phyloP scores from a whole-genome alignment of 164 flowering plant genomes.

The Sedum album region DNA sequence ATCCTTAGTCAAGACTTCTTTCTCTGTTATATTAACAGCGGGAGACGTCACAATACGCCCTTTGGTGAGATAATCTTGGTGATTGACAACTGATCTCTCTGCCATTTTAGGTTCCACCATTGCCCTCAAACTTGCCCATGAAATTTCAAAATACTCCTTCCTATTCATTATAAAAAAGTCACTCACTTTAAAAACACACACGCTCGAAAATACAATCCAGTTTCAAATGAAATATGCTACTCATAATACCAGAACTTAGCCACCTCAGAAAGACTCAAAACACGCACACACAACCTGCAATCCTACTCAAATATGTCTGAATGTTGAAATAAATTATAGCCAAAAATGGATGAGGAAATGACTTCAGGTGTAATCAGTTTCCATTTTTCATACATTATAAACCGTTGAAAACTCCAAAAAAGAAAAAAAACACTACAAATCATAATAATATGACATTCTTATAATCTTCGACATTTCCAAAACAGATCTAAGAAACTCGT shows the following conservation, averaged over 20 bases:
- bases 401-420: neutral
- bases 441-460: no score
- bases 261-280: neutral
- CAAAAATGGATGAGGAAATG: neutral
- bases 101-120: slow-evolving; percentile 23
- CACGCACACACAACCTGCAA: neutral
- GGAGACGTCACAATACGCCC: slow-evolving; percentile 14
- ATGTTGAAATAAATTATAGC: no score
- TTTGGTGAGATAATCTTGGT: slow-evolving; percentile 14
- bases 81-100: slow-evolving; percentile 15
- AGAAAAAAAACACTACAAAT: neutral
- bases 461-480: neutral
- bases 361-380: neutral
- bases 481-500: no score
- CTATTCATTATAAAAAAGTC: neutral
- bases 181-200: neutral
- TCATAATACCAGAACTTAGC: neutral
- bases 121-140: slow-evolving; percentile 21
- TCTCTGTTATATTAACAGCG: slow-evolving; percentile 12
- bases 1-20: slow-evolving; percentile 10
- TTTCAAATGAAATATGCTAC: neutral
- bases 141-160: slow-evolving; percentile 24
- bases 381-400: neutral
- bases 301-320: neutral
- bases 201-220: neutral